Conservation (phyloP, 2,329 filamentous ascomycete genomes). For the Fusarium cicatricum region DNA sequence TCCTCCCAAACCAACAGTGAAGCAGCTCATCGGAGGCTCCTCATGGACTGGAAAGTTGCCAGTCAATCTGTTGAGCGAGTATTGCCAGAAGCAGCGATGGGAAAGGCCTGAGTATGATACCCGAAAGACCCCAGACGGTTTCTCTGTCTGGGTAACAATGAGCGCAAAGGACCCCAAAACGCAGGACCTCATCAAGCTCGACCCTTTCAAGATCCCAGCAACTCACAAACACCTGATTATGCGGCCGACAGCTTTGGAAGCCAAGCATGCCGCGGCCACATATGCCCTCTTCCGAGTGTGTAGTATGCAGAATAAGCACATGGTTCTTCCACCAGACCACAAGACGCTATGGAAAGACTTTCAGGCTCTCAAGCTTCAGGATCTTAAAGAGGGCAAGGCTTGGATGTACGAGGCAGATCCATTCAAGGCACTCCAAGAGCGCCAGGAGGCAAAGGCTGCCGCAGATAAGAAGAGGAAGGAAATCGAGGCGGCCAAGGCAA, state of each 20-base stretch:
- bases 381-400: conserved; percentile 76
- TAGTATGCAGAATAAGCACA: conserved; percentile 95
- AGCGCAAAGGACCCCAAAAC: conserved; percentile 83
- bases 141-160: conserved; percentile 82
- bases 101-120: conserved; percentile 91
- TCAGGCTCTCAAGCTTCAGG: conserved; percentile 79
- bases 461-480: conserved; percentile 84
- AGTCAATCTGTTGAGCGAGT: conserved; percentile 90
- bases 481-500: conserved; percentile 71
- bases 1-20: conserved; percentile 68
- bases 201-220: conserved; percentile 82
- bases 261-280: conserved; percentile 90
- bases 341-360: conserved; percentile 93
- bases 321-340: conserved; percentile 91
- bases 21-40: conserved; percentile 89
- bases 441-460: conserved; percentile 78
- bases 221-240: conserved; percentile 78
- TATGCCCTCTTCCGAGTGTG: conserved; percentile 92
- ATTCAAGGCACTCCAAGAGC: conserved; percentile 81
- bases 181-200: conserved; percentile 75
- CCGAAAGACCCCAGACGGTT: conserved; percentile 76
- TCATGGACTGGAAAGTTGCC: conserved; percentile 98
- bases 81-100: conserved; percentile 97
- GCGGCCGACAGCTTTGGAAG: conserved; percentile 85
- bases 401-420: conserved; percentile 98